These are phyloP conservation scores for Myxozyma mucilagina DNA, from an alignment of 805 yeast genomes.

Conservation along the genomic window DNA sequence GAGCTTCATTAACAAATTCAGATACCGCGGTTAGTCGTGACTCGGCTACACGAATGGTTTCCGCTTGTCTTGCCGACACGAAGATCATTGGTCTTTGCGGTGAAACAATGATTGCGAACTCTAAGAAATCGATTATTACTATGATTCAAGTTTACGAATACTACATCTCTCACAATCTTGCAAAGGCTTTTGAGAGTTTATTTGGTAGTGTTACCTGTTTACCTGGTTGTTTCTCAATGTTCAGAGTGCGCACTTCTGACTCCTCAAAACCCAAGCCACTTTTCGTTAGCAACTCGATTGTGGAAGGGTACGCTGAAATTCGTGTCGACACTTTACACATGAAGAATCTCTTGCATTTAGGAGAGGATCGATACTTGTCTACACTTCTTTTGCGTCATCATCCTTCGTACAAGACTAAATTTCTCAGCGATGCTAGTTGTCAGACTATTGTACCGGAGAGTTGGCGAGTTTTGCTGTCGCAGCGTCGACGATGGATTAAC, in stretches of 20 bases:
- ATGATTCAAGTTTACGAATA: slow-evolving; percentile 65
- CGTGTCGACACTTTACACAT: slow-evolving; percentile 58
- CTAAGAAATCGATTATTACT: slow-evolving; percentile 54
- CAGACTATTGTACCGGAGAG: slow-evolving; percentile 61
- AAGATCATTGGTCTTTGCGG: slow-evolving; percentile 61
- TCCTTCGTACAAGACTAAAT: slow-evolving; percentile 57
- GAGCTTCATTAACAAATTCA: background rate
- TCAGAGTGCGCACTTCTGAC: slow-evolving; percentile 55
- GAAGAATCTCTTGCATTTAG: slow-evolving; percentile 60
- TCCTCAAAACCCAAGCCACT: slow-evolving; percentile 61
- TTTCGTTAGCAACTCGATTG: slow-evolving; percentile 60
- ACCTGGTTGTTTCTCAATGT: slow-evolving; percentile 66
- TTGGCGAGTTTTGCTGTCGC: slow-evolving; percentile 59
- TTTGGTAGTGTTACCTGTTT: slow-evolving; percentile 66
- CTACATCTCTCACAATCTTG: slow-evolving; percentile 62
- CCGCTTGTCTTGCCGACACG: slow-evolving; percentile 58
- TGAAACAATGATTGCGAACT: slow-evolving; percentile 59
- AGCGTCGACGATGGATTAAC: slow-evolving; percentile 69
- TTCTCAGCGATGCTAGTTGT: slow-evolving; percentile 59
- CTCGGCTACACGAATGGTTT: slow-evolving; percentile 55
- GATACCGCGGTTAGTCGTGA: slow-evolving; percentile 57
- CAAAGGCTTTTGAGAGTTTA: slow-evolving; percentile 62
- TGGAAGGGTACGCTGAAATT: slow-evolving; percentile 56
- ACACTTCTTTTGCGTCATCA: slow-evolving; percentile 58
- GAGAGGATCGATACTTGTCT: slow-evolving; percentile 61